These are phyloP conservation scores for Candida labiduridarum DNA, from an alignment of 1,139 yeast species.

Conservation along the genomic window DNA sequence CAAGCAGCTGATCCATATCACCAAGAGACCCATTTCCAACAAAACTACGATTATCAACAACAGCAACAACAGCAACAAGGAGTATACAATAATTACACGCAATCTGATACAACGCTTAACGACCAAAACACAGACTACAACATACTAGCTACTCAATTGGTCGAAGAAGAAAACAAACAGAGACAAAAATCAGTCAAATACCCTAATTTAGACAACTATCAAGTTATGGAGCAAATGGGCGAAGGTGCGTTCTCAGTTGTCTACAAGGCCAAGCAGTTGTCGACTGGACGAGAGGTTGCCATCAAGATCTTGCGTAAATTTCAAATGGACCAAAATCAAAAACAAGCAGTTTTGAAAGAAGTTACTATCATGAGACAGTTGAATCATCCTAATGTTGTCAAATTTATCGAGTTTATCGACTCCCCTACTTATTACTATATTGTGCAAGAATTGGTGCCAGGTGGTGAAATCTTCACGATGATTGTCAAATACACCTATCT, in stretches of 20 bases:
- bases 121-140: conserved; percentile 32
- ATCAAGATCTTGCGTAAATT: conserved; percentile 57
- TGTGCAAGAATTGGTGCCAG: conserved; percentile 54
- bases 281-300: conserved; percentile 64
- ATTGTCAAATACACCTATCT: conserved; percentile 59
- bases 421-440: conserved; percentile 51
- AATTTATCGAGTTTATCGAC: conserved; percentile 52
- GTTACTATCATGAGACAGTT: conserved; percentile 61
- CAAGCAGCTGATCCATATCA: conserved; percentile 11
- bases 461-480: conserved; percentile 61
- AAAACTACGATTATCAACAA: conserved; percentile 6
- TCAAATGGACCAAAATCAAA: conserved; percentile 56
- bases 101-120: conserved; percentile 13
- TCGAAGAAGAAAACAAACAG: conserved; percentile 58
- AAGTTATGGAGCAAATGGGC: conserved; percentile 69
- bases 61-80: conserved; percentile 10
- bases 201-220: conserved; percentile 51
- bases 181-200: conserved; percentile 40
- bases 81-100: conserved; percentile 13
- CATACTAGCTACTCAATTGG: conserved; percentile 59
- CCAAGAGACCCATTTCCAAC: conserved; percentile 4
- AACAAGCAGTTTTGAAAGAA: conserved; percentile 57
- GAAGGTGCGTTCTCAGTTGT: conserved; percentile 95
- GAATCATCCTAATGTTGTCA: conserved; percentile 51
- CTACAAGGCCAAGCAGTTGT: conserved; percentile 61